Conservation (phyloP, 2,329 filamentous ascomycete genomes). For the Ophiostoma perfectum region DNA sequence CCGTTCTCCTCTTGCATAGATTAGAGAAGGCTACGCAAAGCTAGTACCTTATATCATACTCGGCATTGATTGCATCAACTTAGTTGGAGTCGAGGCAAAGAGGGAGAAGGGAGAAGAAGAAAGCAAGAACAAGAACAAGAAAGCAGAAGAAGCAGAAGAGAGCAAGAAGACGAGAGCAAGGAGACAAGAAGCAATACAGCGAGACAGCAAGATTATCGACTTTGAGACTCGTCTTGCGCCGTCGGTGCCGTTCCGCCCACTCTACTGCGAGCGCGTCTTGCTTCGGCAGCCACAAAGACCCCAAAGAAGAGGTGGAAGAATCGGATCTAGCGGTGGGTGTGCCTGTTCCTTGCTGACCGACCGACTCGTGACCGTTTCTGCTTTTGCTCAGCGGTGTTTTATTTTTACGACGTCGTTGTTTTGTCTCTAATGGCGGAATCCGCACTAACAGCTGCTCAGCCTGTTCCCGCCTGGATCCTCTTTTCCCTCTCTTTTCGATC, state of each 20-base stretch:
- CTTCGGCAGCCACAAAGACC: background rate
- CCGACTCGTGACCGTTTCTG: no score
- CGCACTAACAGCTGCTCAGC: background rate
- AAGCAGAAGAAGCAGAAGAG: background rate
- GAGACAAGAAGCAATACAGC: background rate
- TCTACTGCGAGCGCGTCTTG: background rate
- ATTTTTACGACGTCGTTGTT: background rate
- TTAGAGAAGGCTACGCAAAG: conserved; percentile 6
- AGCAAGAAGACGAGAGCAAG: no score
- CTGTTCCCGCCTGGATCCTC: no score
- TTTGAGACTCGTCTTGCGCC: background rate
- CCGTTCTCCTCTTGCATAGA: background rate
- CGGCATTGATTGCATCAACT: conserved; percentile 1
- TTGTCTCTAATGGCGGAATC: conserved; percentile 7
- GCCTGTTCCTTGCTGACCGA: background rate
- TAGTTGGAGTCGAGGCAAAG: background rate
- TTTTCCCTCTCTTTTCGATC: no score
- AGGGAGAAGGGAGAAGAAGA: background rate
- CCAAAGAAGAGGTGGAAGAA: background rate
- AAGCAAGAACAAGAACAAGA: no score
- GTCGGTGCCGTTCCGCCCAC: background rate
- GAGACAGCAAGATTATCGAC: no score
- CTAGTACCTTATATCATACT: conserved; percentile 6
- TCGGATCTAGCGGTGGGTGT: background rate
- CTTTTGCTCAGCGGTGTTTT: background rate